Base-by-base conservation (phyloP, 192 early-diverging fungal species). In the Coemansia guatemalensis region DNA sequence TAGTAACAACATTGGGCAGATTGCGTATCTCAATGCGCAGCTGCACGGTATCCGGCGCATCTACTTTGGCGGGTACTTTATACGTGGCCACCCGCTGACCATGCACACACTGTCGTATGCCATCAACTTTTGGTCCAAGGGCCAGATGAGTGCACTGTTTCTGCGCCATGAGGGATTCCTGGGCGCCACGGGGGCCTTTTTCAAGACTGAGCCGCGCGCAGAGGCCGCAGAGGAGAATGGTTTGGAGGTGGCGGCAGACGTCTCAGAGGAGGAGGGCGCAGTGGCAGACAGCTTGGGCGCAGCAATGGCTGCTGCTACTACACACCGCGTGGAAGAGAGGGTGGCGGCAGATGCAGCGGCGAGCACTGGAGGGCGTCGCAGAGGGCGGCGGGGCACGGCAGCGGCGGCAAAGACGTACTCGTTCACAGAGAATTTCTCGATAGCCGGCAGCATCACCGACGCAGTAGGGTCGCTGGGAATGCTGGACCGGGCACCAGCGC, bases 1-100 rank as follows among this genome's bases (percentile, higher is more conserved):
- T 56, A 79, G 93, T 74, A 99, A 99, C 84, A 99, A 97, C 73
- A 93, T 99, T 85, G 95, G 97, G 9, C 97, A 99, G 74, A 97
- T 99, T 58, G 97, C 95, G 0, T 99, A 95, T 62, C 79, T 99
- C 58, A 97, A 97, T 68, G 97, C 97, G 7, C 88, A 94, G 69
- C 86, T 90, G 25, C 95, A 97, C 81, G 91, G 89, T 21, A 87
- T 97, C 59, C 78, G 80, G 21, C 83, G 84, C 51, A 97, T 99
- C 56, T 99, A 97, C 81, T 99, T 99, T 81, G 93, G 93, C 69
- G 97, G 97, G 27, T 97, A 92, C 77, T 99, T 97, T 76, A 97
- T 99, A 61, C 84, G 93, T 83, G 94, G 95, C 7, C 95, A 99
- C 68, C 92, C 95, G 1, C 87, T 93, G 57, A 97, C 95, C 14